A percentile compares a stretch with the other conserved stretches of the same genome.
Conservation (phyloP, 2,329 filamentous ascomycete species). For the Ophiosphaerella korrae region DNA sequence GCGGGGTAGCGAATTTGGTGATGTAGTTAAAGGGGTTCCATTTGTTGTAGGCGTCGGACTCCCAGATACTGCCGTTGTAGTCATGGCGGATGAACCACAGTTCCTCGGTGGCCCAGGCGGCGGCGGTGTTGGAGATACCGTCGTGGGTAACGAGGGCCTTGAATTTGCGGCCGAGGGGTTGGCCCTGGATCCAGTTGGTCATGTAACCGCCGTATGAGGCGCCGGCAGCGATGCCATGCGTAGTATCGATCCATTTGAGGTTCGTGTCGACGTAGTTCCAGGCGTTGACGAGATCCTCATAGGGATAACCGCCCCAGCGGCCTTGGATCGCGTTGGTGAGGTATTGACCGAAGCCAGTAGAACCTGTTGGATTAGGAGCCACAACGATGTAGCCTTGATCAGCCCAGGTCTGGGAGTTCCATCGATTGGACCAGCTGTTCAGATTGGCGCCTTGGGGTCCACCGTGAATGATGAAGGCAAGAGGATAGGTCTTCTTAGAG, state of each 20-base stretch:
- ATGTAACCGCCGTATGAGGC: conserved; percentile 59
- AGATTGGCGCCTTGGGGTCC: conserved; percentile 78
- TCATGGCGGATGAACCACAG: conserved; percentile 59
- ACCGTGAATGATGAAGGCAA: conserved; percentile 80
- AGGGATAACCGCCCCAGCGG: conserved; percentile 87
- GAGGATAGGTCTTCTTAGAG: conserved; percentile 73
- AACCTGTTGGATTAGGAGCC: conserved; percentile 81
- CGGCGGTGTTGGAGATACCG: conserved; percentile 71
- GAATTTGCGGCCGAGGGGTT: conserved; percentile 80
- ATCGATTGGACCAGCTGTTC: conserved; percentile 78
- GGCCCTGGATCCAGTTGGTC: conserved; percentile 84
- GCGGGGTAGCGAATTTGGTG: conserved; percentile 80
- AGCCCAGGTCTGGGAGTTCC: conserved; percentile 84
- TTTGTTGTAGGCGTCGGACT: conserved; percentile 53
- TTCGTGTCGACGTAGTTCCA: conserved; percentile 74
- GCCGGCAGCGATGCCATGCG: conserved; percentile 73
- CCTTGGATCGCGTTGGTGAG: conserved; percentile 76
- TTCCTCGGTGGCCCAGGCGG: conserved; percentile 55
- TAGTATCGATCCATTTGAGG: conserved; percentile 70
- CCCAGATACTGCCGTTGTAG: conserved; percentile 43
- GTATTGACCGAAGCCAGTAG: conserved; percentile 80
- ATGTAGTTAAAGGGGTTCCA: conserved; percentile 65
- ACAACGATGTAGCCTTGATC: conserved; percentile 87
- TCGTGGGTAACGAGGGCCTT: conserved; percentile 89
- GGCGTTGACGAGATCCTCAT: conserved; percentile 78